phyloP scores from a whole-genome alignment of 495 filamentous ascomycete genomes.

The Lophiotrema nucula region DNA sequence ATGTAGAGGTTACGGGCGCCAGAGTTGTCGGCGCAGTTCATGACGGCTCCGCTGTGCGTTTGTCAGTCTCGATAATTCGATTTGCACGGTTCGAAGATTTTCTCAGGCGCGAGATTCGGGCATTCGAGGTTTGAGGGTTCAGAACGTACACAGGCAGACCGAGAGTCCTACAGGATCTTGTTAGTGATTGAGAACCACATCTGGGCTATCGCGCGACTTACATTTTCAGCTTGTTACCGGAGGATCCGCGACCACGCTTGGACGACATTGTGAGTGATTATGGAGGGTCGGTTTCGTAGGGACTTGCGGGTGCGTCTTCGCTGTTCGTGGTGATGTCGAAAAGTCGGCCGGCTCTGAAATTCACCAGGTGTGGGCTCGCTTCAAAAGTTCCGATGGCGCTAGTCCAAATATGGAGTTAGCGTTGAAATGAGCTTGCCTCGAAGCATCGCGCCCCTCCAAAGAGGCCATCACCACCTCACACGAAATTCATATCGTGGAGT shows the following conservation, averaged over 20 bases:
- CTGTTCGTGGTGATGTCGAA: slow-evolving; percentile 13
- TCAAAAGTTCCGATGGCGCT: slow-evolving; percentile 28
- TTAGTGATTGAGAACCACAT: too few relatives aligned
- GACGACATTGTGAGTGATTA: slow-evolving; percentile 32
- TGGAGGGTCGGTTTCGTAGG: background rate
- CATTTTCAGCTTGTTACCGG: slow-evolving; percentile 99
- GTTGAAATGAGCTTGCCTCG: too few relatives aligned
- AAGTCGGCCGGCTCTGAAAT: slow-evolving; percentile 10
- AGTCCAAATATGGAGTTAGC: background rate
- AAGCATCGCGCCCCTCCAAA: too few relatives aligned
- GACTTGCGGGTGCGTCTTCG: slow-evolving; percentile 25
- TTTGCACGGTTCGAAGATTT: background rate
- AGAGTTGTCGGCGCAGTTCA: slow-evolving; percentile 98
- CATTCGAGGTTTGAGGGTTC: slow-evolving; percentile 1
- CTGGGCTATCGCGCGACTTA: too few relatives aligned
- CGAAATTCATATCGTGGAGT: too few relatives aligned
- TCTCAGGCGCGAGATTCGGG: background rate
- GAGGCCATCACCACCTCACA: too few relatives aligned
- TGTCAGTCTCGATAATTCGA: slow-evolving; percentile 23
- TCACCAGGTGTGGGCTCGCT: slow-evolving; percentile 28
- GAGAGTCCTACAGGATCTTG: too few relatives aligned
- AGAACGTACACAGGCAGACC: slow-evolving; percentile 95
- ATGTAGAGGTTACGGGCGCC: slow-evolving; percentile 99
- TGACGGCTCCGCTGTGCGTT: slow-evolving; percentile 77
- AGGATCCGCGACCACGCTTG: slow-evolving; percentile 50